Conservation (phyloP, 345 rosid genomes). For the Laguncularia racemosa region DNA sequence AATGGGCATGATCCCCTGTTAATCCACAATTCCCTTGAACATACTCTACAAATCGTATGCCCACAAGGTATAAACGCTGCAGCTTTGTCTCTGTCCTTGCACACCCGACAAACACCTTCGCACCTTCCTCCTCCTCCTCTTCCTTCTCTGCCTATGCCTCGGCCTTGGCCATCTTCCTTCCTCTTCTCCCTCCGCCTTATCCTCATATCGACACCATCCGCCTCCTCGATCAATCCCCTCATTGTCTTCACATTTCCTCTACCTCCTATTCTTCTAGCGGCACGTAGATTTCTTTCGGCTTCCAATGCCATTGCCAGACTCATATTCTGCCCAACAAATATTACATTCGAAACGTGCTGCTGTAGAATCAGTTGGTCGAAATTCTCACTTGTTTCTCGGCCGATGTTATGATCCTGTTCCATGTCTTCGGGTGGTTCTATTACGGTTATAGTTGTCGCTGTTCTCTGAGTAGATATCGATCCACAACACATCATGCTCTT, state of each 20-base stretch:
- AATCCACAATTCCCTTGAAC: slow-evolving; percentile 64
- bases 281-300: slow-evolving; percentile 61
- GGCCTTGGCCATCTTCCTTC: slow-evolving; percentile 20
- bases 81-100: slow-evolving; percentile 88
- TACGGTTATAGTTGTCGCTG: slow-evolving; percentile 17
- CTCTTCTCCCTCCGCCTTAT: slow-evolving; percentile 3
- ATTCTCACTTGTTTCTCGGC: not conserved
- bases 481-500: slow-evolving; percentile 67
- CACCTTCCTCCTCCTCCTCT: slow-evolving; percentile 16
- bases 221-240: slow-evolving; percentile 73
- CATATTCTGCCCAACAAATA: slow-evolving; percentile 23
- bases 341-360: not conserved
- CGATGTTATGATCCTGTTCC: not conserved
- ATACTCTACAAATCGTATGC: slow-evolving; percentile 68
- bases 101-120: slow-evolving; percentile 77
- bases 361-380: not conserved
- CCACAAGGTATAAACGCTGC: slow-evolving; percentile 97
- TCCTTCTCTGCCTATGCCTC: not conserved
- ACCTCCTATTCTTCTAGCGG: slow-evolving; percentile 5
- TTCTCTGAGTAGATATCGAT: slow-evolving; percentile 28
- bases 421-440: slow-evolving; percentile 4
- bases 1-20: slow-evolving; percentile 63
- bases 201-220: slow-evolving; percentile 52
- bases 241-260: slow-evolving; percentile 36
- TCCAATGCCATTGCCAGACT: slow-evolving; percentile 76